Conservation (phyloP, 106 monocot genomes). For the Phalaenopsis aphrodite region DNA sequence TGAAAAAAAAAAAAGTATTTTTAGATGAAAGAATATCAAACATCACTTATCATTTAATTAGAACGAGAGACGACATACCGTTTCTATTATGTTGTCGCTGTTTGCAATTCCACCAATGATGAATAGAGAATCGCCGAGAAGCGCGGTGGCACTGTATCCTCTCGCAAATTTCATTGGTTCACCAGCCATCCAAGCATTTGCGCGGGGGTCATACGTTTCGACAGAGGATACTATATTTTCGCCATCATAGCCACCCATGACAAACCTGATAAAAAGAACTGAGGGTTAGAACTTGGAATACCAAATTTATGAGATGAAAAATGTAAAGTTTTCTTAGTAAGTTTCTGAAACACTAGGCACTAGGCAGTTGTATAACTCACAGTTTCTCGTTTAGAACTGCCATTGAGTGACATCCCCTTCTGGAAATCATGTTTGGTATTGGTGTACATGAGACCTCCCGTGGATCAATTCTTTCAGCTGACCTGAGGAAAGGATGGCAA, state of each 20-base stretch:
- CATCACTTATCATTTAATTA: no score
- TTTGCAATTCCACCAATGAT: slow-evolving; percentile 50
- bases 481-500: slow-evolving; percentile 24
- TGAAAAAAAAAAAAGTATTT: no score
- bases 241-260: slow-evolving; percentile 59
- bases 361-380: slow-evolving; percentile 23
- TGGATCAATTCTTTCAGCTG: slow-evolving; percentile 70
- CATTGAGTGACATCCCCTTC: slow-evolving; percentile 51
- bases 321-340: not conserved
- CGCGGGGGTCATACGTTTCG: slow-evolving; percentile 68
- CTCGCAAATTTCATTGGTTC: slow-evolving; percentile 46
- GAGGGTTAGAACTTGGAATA: not conserved
- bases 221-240: slow-evolving; percentile 39
- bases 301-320: not conserved
- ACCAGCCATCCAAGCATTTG: slow-evolving; percentile 34
- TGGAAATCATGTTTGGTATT: slow-evolving; percentile 52
- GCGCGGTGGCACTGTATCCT: slow-evolving; percentile 43
- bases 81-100: slow-evolving; percentile 16
- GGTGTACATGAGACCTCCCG: slow-evolving; percentile 46
- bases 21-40: not conserved
- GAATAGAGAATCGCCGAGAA: slow-evolving; percentile 31
- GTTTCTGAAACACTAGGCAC: not conserved
- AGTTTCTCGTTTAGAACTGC: slow-evolving; percentile 52
- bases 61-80: slow-evolving; percentile 21
- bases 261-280: slow-evolving; percentile 35